A percentile compares a stretch with the other conserved stretches of the same genome.
Conservation (phyloP, 768 basidiomycete species). For the Russula olivacea region DNA sequence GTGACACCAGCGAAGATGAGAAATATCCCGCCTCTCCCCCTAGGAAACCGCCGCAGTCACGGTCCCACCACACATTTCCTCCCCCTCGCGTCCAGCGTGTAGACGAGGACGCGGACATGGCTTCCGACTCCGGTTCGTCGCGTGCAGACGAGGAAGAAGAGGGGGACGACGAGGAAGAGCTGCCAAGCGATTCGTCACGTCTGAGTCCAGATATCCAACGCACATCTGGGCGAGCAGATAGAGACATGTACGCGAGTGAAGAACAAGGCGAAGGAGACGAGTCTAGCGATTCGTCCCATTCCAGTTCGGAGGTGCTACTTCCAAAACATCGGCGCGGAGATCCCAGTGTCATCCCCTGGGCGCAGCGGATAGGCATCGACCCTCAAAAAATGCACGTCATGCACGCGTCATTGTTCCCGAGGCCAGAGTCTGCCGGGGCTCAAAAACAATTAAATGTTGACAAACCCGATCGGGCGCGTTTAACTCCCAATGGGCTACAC, state of each 20-base stretch:
- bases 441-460: constrained; percentile 32
- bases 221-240: not conserved
- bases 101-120: constrained; percentile 20
- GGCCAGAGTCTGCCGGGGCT: constrained; percentile 66
- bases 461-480: constrained; percentile 26
- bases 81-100: not conserved
- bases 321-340: constrained; percentile 34
- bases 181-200: constrained; percentile 31
- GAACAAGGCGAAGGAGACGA: constrained; percentile 41
- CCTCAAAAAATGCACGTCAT: constrained; percentile 87
- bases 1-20: constrained; percentile 25
- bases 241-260: constrained; percentile 15
- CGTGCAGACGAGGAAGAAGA: constrained; percentile 47
- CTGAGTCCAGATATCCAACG: constrained; percentile 8
- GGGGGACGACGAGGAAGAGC: constrained; percentile 37
- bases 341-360: constrained; percentile 61
- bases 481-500: constrained; percentile 38
- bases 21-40: constrained; percentile 7
- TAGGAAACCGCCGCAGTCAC: constrained; percentile 5
- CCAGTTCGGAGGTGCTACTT: constrained; percentile 29
- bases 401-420: constrained; percentile 82
- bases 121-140: constrained; percentile 33
- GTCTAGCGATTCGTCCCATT: constrained; percentile 33
- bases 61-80: not conserved
- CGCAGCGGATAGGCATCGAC: constrained; percentile 69